Base-by-base conservation (phyloP, 371 early-diverging fungal species). In the Coemansia sp. region DNA sequence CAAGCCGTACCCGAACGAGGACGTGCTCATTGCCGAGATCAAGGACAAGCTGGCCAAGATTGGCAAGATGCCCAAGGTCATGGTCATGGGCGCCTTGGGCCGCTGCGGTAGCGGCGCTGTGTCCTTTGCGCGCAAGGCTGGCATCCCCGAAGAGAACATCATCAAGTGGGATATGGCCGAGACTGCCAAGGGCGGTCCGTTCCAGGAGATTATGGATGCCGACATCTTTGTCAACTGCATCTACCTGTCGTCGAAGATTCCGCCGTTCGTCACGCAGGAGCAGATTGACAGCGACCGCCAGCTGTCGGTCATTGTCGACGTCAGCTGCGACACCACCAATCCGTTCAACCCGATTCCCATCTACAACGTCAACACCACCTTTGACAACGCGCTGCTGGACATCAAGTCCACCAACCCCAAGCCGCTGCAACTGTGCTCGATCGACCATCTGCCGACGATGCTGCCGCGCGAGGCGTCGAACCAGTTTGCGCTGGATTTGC, bases 161-260 rank as follows among this genome's bases (percentile, higher is more conserved):
- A 78, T 94, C 80, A 83, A 88, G 81, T 98, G 98, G 98, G 98
- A 98, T 70, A 87, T 97, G 74, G 87, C 84, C 55, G 97, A 98
- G 81, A 98, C 98, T 60, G 87, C 87, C 77, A 83, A 75, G 43
- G 97, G 96, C 40, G 97, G 97, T 16, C 98, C 98, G 49, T 98
- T 97, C 84, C 80, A 81, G 38, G 93, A 94, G 68, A 97, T 98
- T 58, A 74, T 92, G 61, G 85, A 88, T 52, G 78, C 84, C 60
- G 94, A 95, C 74, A 90, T 97, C 75, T 98, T 98, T 80, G 88
- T 98, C 85, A 98, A 98, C 87, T 98, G 95, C 82, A 96, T 98
- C 80, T 98, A 98, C 74, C 87, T 98, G 57, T 87, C 87, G 72
- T 72, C 87, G 55, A 84, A 88, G 77, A 96, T 98, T 67, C 94